Percentiles rank a stretch among this genome's conserved stretches.
Conservation (phyloP, 208 protist genomes). For the Trypanosoma rangeli region DNA sequence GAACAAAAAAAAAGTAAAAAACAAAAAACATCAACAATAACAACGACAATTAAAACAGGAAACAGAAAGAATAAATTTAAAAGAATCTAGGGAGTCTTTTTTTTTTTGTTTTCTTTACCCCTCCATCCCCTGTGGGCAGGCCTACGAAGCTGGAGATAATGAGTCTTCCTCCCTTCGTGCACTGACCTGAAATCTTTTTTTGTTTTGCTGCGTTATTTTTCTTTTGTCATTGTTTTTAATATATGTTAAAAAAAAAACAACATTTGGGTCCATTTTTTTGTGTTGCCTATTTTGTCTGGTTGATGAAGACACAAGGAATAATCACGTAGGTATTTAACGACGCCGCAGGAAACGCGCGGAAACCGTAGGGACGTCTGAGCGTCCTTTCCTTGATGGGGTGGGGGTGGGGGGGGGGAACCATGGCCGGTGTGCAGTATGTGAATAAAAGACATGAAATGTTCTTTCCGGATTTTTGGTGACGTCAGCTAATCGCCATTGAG, state of each 20-base stretch:
- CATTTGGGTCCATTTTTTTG: not conserved
- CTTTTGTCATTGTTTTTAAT: not conserved
- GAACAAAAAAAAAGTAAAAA: too few relatives aligned
- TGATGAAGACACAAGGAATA: not conserved
- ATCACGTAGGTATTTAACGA: not conserved
- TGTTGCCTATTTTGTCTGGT: conserved; percentile 5
- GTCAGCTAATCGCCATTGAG: conserved; percentile 21
- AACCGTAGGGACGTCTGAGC: conserved; percentile 9
- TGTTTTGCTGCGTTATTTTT: too few relatives aligned
- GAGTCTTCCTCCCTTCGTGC: not conserved
- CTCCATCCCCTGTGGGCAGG: not conserved
- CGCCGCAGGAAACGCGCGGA: not conserved
- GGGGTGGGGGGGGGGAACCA: too few relatives aligned
- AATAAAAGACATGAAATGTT: too few relatives aligned
- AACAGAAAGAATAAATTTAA: conserved; percentile 4
- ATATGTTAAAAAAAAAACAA: not conserved
- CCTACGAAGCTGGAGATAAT: too few relatives aligned
- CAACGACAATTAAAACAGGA: not conserved
- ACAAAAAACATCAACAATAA: not conserved
- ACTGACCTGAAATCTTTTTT: too few relatives aligned
- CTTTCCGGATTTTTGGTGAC: not conserved
- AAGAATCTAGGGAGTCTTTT: too few relatives aligned
- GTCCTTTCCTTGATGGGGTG: not conserved
- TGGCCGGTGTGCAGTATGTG: too few relatives aligned
- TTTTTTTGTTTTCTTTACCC: not conserved